Conservation (phyloP, 768 basidiomycete species). For the Tylopilus plumbeoviolaceoides region DNA sequence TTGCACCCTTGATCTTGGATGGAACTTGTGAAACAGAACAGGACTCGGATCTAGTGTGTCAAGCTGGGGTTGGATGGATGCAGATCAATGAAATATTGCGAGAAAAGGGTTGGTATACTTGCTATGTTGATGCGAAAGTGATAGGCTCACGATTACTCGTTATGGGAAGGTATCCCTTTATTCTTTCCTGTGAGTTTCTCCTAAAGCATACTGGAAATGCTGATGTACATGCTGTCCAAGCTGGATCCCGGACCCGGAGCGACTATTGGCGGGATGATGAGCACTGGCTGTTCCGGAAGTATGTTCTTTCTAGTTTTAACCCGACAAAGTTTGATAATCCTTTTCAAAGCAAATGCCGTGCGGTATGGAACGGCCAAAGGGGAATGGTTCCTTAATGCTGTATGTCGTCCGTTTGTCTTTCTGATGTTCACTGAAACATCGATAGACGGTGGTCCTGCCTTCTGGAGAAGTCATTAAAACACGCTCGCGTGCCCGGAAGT, state of each 20-base stretch:
- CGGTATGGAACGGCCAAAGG: constrained; percentile 86
- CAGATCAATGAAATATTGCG: constrained; percentile 65
- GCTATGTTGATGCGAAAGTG: not conserved
- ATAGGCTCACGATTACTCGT: not conserved
- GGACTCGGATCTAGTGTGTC: constrained; percentile 71
- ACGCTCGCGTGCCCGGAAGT: constrained; percentile 71
- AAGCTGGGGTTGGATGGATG: constrained; percentile 69
- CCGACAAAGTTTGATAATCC: constrained; percentile 14
- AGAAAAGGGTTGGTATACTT: constrained; percentile 44
- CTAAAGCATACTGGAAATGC: not conserved
- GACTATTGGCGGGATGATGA: constrained; percentile 83
- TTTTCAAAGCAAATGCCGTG: constrained; percentile 62
- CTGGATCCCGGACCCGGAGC: constrained; percentile 76
- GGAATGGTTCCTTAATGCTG: constrained; percentile 88
- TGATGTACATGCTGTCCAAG: constrained; percentile 31
- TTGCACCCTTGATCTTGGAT: too few species aligned
- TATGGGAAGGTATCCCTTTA: constrained; percentile 56
- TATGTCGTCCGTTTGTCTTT: constrained; percentile 31
- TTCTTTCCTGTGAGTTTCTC: constrained; percentile 71
- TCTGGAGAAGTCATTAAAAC: constrained; percentile 91
- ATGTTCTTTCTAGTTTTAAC: constrained; percentile 23
- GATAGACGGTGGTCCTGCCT: constrained; percentile 82
- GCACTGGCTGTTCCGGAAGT: constrained; percentile 86
- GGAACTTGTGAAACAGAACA: constrained; percentile 39
- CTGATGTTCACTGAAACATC: not conserved